A percentile compares a stretch with the other conserved stretches of the same genome.
Evolutionary conservation across 2,329 filamentous ascomycete species (phyloP).

Genomic region (Balansia obtecta): DNA sequence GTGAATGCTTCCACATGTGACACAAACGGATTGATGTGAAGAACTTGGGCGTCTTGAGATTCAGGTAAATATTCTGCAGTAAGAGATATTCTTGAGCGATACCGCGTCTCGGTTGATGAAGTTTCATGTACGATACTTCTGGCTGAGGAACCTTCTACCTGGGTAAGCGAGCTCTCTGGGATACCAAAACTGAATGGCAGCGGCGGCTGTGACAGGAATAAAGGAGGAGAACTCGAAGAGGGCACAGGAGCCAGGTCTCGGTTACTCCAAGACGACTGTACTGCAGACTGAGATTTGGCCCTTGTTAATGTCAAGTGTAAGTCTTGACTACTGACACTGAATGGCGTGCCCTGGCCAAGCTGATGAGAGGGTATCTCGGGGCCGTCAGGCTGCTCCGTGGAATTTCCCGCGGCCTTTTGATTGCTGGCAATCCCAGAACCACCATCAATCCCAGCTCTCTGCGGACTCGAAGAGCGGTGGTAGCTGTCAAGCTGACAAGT

Average conservation of each 20-base stretch:
- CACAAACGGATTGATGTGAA: conserved; percentile 8
- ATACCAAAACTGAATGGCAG: conserved; percentile 1
- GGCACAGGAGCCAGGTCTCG: background rate
- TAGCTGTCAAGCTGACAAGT: background rate
- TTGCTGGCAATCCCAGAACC: background rate
- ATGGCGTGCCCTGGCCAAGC: conserved; percentile 7
- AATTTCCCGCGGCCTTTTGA: background rate
- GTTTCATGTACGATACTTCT: conserved; percentile 4
- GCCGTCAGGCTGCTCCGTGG: background rate
- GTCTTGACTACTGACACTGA: background rate
- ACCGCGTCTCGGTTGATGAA: background rate
- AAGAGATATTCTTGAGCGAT: background rate
- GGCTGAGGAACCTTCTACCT: background rate
- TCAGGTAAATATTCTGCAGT: conserved; percentile 3
- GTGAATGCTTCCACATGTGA: conserved; percentile 7
- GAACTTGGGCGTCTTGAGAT: conserved; percentile 18
- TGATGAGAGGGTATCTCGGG: conserved; percentile 15
- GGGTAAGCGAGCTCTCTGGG: conserved; percentile 4
- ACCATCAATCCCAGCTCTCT: background rate
- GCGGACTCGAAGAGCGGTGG: background rate
- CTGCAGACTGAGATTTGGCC: background rate
- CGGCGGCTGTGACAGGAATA: conserved; percentile 9
- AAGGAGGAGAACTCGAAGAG: conserved; percentile 3
- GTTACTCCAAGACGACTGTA: background rate
- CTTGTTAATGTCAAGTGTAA: background rate